These are phyloP conservation scores for Truncatella angustata DNA, from an alignment of 2,329 filamentous ascomycete genomes.

Conservation along the genomic window DNA sequence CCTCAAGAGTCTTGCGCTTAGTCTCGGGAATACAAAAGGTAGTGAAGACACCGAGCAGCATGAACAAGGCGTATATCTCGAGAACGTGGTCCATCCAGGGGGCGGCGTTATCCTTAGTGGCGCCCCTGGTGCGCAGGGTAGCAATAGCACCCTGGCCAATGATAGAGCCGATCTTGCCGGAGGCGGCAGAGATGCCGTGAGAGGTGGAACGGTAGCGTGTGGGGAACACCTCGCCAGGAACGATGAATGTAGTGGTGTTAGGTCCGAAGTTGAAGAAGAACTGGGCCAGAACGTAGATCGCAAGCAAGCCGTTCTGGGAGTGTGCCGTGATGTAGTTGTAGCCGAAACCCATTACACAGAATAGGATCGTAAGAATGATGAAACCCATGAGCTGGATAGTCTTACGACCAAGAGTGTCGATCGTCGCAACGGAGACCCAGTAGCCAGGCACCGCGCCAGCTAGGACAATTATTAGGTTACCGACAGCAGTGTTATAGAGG, in stretches of 20 bases:
- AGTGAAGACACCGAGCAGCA: constrained; percentile 69
- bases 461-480: constrained; percentile 75
- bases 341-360: constrained; percentile 60
- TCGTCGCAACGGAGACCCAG: constrained; percentile 73
- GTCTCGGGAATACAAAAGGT: constrained; percentile 72
- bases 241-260: constrained; percentile 57
- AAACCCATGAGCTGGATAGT: constrained; percentile 70
- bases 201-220: constrained; percentile 56
- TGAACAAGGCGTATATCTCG: constrained; percentile 73
- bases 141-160: constrained; percentile 58
- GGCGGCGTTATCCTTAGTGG: constrained; percentile 31
- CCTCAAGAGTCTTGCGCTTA: constrained; percentile 71
- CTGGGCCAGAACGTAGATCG: constrained; percentile 55
- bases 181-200: constrained; percentile 55
- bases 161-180: constrained; percentile 55
- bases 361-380: constrained; percentile 56
- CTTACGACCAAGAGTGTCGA: constrained; percentile 75
- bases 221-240: constrained; percentile 56
- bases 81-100: constrained; percentile 76
- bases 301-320: constrained; percentile 50
- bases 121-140: constrained; percentile 47
- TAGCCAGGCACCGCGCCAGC: constrained; percentile 80
- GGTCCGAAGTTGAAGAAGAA: constrained; percentile 61
- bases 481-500: constrained; percentile 72
- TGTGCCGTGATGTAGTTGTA: constrained; percentile 45